Base-by-base conservation (phyloP, 1,284 basidiomycete genomes). In the Apiotrichum laibachii region DNA sequence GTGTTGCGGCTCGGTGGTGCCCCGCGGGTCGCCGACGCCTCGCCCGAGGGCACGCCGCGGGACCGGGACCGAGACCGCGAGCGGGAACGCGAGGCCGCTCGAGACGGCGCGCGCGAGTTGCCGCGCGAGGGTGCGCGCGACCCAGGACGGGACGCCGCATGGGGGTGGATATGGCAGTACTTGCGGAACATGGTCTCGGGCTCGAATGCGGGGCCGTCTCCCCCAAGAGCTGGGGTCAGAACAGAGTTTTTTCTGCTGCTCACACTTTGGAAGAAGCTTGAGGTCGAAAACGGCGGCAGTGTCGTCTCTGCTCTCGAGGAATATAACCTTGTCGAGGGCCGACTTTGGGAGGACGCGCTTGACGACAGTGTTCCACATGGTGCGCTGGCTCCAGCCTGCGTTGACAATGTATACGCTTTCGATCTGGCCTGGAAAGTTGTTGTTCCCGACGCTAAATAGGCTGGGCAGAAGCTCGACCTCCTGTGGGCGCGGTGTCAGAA, bases 321-420 rank as follows among this genome's bases (percentile, higher is more conserved):
- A 82, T 10, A 73, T 66, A 51, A 82, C 76, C 62, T 77, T 78
- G 37, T 79, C 80, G 9, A 82, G 68, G 2, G 81, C 79, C 26
- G 77, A 75, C 50, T 72, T 69, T 0, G 81, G 81, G 1, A 82
- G 59, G 8, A 82, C 68, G 5, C 79, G 72, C 56, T 80, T 80
- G 60, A 81, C 68, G 42, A 81, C 71, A 12, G 57, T 59, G 34
- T 72, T 73, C 81, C 81, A 82, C 68, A 82, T 78, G 21, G 77
- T 76, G 9, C 78, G 69, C 50, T 81, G 80, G 5, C 79, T 75
- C 81, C 81, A 82, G 18, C 80, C 78, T 21, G 79, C 80, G 67
- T 81, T 80, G 55, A 81, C 67, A 16, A 82, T 69, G 65, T 78
- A 80, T 49, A 82, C 76, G 4, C 65, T 63, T 33, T 74, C 71